Evolutionary conservation across 495 filamentous ascomycete species (phyloP).

Genomic region (Gamarada debralockiae): DNA sequence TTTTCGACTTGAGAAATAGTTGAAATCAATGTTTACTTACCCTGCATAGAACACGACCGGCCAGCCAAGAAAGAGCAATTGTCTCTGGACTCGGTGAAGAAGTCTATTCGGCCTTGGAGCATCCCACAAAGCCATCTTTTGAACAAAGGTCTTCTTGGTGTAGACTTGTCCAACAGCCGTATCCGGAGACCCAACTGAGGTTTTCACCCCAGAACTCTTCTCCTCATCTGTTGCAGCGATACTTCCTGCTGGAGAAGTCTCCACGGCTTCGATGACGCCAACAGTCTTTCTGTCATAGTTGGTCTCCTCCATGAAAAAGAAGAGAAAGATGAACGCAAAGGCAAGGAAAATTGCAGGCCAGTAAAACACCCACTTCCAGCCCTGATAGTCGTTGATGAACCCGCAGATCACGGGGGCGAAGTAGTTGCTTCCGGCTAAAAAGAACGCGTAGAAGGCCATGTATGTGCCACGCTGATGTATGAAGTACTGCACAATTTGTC

Average conservation of each 20-base stretch:
- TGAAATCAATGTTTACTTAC: too few species aligned
- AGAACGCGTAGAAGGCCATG: slow-evolving; percentile 61
- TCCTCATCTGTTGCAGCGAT: not conserved
- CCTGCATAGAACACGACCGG: slow-evolving; percentile 24
- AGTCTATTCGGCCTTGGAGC: slow-evolving; percentile 5
- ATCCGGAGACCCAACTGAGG: not conserved
- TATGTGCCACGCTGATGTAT: slow-evolving; percentile 65
- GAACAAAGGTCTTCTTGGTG: slow-evolving; percentile 9
- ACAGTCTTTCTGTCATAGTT: slow-evolving; percentile 28
- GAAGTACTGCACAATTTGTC: slow-evolving; percentile 40
- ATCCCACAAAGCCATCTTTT: slow-evolving; percentile 9
- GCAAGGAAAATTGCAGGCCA: slow-evolving; percentile 46
- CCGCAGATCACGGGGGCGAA: slow-evolving; percentile 43
- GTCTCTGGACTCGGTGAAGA: slow-evolving; percentile 18
- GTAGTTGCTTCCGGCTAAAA: slow-evolving; percentile 59
- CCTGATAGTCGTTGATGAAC: slow-evolving; percentile 37
- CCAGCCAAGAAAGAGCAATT: slow-evolving; percentile 19
- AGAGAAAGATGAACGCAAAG: slow-evolving; percentile 28
- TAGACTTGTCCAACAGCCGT: slow-evolving; percentile 2
- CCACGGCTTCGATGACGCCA: not conserved
- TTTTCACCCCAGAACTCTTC: slow-evolving; percentile 1
- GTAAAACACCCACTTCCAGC: slow-evolving; percentile 47
- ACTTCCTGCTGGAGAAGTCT: not conserved
- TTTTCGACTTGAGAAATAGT: too few species aligned
- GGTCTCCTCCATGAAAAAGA: slow-evolving; percentile 43